Evolutionary conservation across 176 grass and related monocot genomes (phyloP).

Genomic region (Musa beccarii): DNA sequence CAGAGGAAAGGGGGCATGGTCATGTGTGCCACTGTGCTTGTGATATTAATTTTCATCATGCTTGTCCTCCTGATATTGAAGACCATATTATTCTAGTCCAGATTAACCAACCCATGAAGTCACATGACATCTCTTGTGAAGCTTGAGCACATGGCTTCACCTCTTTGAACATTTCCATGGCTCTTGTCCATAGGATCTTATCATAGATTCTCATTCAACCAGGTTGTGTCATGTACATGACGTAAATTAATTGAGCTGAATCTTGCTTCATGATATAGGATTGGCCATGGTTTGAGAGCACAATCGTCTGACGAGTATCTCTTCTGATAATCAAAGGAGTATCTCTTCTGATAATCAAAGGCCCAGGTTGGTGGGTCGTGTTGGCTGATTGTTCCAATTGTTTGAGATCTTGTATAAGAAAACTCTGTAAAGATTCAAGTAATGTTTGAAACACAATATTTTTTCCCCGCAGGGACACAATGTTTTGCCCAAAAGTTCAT

Average conservation of each 20-base stretch:
- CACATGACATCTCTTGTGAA: background rate
- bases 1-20: constrained; percentile 93
- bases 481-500: too few species aligned
- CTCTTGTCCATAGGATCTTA: background rate
- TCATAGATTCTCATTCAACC: background rate
- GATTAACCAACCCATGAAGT: background rate
- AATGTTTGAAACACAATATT: too few species aligned
- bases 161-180: background rate
- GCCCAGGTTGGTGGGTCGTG: too few species aligned
- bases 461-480: too few species aligned
- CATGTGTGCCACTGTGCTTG: constrained; percentile 88
- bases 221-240: background rate
- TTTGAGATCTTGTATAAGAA: too few species aligned
- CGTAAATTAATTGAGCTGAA: background rate
- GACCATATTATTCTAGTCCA: constrained; percentile 57
- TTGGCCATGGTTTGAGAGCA: too few species aligned
- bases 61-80: constrained; percentile 84
- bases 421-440: too few species aligned
- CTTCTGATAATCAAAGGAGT: too few species aligned
- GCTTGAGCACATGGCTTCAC: too few species aligned
- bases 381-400: too few species aligned
- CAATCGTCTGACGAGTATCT: too few species aligned
- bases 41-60: constrained; percentile 90
- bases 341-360: background rate
- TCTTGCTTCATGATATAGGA: background rate